These are phyloP conservation scores for baker's yeast (Saccharomyces cerevisiae) DNA, from an alignment of 805 yeast species.

Conservation along the genomic window DNA sequence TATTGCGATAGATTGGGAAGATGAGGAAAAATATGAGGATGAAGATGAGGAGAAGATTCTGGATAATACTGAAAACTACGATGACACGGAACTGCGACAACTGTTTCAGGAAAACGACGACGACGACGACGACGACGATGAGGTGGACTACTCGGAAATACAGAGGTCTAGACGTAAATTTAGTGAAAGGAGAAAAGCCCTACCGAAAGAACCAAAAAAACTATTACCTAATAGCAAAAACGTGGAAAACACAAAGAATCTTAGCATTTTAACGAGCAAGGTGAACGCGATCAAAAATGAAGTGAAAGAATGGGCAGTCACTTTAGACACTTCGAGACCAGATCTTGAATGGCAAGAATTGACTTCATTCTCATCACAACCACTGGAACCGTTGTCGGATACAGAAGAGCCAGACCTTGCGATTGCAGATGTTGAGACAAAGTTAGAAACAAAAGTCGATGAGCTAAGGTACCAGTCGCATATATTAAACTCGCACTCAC, in stretches of 20 bases:
- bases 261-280: conserved; percentile 16
- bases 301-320: conserved; percentile 22
- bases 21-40: conserved; percentile 12
- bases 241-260: conserved; percentile 22
- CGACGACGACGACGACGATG: conserved; percentile 2
- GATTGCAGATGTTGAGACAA: background rate
- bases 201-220: background rate
- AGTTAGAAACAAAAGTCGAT: conserved; percentile 6
- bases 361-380: background rate
- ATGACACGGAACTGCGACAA: conserved; percentile 10
- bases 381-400: background rate
- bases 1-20: conserved; percentile 26
- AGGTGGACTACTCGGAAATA: background rate
- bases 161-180: background rate
- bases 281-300: conserved; percentile 20
- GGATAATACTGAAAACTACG: conserved; percentile 2
- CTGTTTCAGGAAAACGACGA: conserved; percentile 13
- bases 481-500: conserved; percentile 18
- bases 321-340: conserved; percentile 14
- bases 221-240: conserved; percentile 27
- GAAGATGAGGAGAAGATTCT: conserved; percentile 14
- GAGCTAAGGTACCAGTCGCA: conserved; percentile 19
- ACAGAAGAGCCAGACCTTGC: background rate
- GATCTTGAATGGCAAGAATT: conserved; percentile 15
- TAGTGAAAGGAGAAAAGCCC: background rate